Conservation (phyloP, 2,329 filamentous ascomycete species). For the Penicillium janthinellum region DNA sequence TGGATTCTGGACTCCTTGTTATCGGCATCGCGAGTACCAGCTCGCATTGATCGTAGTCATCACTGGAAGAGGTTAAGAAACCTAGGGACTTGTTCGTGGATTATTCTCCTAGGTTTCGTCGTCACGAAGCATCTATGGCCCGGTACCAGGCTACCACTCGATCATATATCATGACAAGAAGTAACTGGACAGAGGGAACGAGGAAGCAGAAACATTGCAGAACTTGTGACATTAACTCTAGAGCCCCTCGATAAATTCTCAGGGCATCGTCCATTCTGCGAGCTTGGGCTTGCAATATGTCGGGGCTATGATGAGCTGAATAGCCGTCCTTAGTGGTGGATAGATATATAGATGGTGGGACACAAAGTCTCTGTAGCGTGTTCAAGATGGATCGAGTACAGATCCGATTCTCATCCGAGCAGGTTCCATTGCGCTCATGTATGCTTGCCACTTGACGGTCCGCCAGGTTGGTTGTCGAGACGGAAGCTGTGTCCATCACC, state of each 20-base stretch:
- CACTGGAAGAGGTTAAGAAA: background rate
- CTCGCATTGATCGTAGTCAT: background rate
- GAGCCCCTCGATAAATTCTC: background rate
- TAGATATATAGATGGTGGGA: background rate
- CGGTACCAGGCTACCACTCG: slow-evolving; percentile 1
- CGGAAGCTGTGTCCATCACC: background rate
- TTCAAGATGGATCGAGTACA: background rate
- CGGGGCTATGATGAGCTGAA: background rate
- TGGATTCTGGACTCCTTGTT: background rate
- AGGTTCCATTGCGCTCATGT: background rate
- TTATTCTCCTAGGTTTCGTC: background rate
- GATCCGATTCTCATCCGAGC: background rate
- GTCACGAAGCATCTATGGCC: background rate
- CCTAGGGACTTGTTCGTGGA: background rate
- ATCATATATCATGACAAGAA: slow-evolving; percentile 1
- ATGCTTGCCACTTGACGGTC: background rate
- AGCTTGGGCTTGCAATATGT: background rate
- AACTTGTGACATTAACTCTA: background rate
- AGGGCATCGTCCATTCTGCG: slow-evolving; percentile 9
- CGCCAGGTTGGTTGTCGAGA: background rate
- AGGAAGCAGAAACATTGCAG: background rate
- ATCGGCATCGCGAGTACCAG: background rate
- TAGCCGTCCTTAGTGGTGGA: background rate
- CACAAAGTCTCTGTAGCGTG: slow-evolving; percentile 2
- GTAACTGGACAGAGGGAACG: background rate